Base-by-base conservation (phyloP, 2,329 filamentous ascomycete genomes). In the Fusarium bactridioides region DNA sequence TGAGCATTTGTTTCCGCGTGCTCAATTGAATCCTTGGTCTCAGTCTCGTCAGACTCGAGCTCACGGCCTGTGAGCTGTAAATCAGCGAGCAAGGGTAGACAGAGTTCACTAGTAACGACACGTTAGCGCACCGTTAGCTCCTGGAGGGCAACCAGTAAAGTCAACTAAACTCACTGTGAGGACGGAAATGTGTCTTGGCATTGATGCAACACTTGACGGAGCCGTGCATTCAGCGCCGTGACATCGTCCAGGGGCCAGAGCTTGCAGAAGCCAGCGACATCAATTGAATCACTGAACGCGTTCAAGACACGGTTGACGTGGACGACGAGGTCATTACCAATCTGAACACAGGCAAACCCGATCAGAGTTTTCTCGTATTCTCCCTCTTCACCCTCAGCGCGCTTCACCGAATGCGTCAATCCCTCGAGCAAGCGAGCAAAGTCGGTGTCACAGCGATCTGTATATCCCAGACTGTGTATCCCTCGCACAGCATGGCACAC, bases 301-400 rank as follows among this genome's bases (percentile, higher is more conserved):
- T 44, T 38, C 7, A 62, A 51, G 19, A 67, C 38, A 21, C 67
- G 72, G 45, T 62, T 61, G 41, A 79, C 44, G 45, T 78, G 76
- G 11, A 79, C 41, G 3, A 70, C 27, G 12, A 80, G 50, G 21
- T 77, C 78, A 33, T 70, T 61, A n/a, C 69, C 76, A 25, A 80
- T 71, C 55, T 77, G 78, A 70, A 67, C 50, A 37, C 74, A 78
- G 27, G 72, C 64, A 44, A 71, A 71, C 51, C 27, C 56, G 67
- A 64, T 56, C 33, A 41, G 35, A n/a, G n/a, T 47, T 15, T 57
- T n/a, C 38, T 66, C 23, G 37, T 40, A 44, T 23, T 60, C 33
- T n/a, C 25, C 50, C 10, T 45, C 33, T 13, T 67, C 64, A 19
- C 29, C 29, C 15, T 67, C 63, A 53, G 68, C 37, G 8, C 37